Conservation (phyloP, 495 filamentous ascomycete species). For the Neurospora sp. region DNA sequence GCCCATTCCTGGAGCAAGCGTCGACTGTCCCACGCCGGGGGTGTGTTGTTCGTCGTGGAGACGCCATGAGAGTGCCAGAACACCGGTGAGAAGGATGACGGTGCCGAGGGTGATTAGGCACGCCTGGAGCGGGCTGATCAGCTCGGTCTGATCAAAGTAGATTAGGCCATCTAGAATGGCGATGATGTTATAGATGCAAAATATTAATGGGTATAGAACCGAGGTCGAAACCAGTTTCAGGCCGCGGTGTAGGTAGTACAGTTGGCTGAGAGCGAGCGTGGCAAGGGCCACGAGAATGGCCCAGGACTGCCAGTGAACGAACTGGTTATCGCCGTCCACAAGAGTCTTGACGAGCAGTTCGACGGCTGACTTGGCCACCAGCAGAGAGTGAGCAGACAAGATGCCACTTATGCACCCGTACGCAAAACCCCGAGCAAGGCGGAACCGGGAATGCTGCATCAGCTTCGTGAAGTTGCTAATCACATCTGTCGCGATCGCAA, state of each 20-base stretch:
- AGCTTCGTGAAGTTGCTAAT: slow-evolving; percentile 37
- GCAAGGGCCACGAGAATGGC: slow-evolving; percentile 78
- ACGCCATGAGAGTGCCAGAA: slow-evolving; percentile 89
- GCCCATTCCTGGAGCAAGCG: slow-evolving; percentile 59
- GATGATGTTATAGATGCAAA: slow-evolving; percentile 99
- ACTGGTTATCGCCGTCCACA: slow-evolving; percentile 81
- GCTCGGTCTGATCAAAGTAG: slow-evolving; percentile 84
- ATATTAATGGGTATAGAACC: slow-evolving; percentile 93
- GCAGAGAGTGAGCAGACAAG: slow-evolving; percentile 82
- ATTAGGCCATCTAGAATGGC: slow-evolving; percentile 95
- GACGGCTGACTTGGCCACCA: slow-evolving; percentile 93
- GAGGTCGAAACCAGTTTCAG: slow-evolving; percentile 92
- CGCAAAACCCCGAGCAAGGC: slow-evolving; percentile 76
- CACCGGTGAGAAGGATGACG: slow-evolving; percentile 72
- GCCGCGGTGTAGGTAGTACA: slow-evolving; percentile 91
- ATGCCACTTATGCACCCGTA: slow-evolving; percentile 89
- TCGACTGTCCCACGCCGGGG: slow-evolving; percentile 48
- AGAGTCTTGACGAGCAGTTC: slow-evolving; percentile 93
- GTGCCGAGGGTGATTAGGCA: slow-evolving; percentile 83
- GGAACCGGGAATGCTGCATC: slow-evolving; percentile 50
- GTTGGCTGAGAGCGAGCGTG: slow-evolving; percentile 73
- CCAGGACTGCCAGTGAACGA: slow-evolving; percentile 97
- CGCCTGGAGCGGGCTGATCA: slow-evolving; percentile 64
- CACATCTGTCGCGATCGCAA: slow-evolving; percentile 54
- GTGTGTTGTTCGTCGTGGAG: slow-evolving; percentile 62